Conservation (phyloP, 2,329 filamentous ascomycete genomes). For the Penicillium sp. region DNA sequence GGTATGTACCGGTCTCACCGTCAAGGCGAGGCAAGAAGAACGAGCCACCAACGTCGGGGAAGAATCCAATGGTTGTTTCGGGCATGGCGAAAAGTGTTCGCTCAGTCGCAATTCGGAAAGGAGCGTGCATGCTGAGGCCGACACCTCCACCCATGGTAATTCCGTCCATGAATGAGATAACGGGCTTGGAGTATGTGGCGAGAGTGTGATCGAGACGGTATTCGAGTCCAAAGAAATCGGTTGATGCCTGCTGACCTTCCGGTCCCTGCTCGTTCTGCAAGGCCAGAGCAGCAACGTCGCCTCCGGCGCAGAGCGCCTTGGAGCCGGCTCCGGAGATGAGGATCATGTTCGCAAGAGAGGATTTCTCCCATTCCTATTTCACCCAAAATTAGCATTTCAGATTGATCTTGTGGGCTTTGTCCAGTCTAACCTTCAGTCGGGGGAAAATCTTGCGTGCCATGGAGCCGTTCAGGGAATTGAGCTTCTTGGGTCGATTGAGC, state of each 20-base stretch:
- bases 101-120: slow-evolving; percentile 95
- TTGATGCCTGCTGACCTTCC: slow-evolving; percentile 72
- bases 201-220: slow-evolving; percentile 96
- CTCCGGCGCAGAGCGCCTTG: slow-evolving; percentile 87
- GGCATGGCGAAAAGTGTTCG: slow-evolving; percentile 97
- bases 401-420: background rate
- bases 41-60: slow-evolving; percentile 94
- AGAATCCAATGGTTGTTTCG: slow-evolving; percentile 97
- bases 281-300: slow-evolving; percentile 82
- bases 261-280: slow-evolving; percentile 66
- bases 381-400: slow-evolving; percentile 15
- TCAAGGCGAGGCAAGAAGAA: slow-evolving; percentile 94
- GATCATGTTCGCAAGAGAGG: slow-evolving; percentile 87
- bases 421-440: slow-evolving; percentile 61
- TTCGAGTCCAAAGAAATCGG: slow-evolving; percentile 89
- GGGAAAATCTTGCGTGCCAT: slow-evolving; percentile 96
- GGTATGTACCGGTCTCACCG: slow-evolving; percentile 83
- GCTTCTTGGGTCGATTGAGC: slow-evolving; percentile 88
- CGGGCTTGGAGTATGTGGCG: slow-evolving; percentile 89
- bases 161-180: slow-evolving; percentile 94
- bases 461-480: slow-evolving; percentile 88
- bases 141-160: slow-evolving; percentile 99
- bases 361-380: slow-evolving; percentile 82
- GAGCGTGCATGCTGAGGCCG: slow-evolving; percentile 89
- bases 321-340: slow-evolving; percentile 87